Conservation (phyloP, 1,139 yeast genomes). For the Diutina scorzettiae region DNA sequence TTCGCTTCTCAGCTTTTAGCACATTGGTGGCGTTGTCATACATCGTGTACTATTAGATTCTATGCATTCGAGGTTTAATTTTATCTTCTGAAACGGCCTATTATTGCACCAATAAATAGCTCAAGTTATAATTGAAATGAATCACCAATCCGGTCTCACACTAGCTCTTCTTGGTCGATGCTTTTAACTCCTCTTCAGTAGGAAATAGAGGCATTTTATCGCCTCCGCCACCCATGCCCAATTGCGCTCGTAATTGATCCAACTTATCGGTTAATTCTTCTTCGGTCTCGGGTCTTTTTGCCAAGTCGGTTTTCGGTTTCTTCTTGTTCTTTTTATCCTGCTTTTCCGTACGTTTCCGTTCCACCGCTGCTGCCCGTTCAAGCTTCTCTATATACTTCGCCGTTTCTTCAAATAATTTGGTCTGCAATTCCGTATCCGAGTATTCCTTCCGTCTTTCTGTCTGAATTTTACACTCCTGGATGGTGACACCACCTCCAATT, state of each 20-base stretch:
- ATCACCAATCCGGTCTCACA: no score
- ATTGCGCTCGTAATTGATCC: not conserved
- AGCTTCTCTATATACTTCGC: constrained; percentile 30
- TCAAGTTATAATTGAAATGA: no score
- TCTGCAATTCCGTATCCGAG: constrained; percentile 48
- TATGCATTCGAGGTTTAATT: no score
- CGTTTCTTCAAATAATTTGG: constrained; percentile 20
- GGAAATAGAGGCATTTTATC: not conserved
- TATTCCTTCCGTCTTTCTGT: constrained; percentile 42
- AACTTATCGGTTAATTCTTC: constrained; percentile 17
- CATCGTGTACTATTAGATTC: no score
- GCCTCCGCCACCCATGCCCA: not conserved
- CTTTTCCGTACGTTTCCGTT: constrained; percentile 26
- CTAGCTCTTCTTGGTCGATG: no score
- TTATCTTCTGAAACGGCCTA: no score
- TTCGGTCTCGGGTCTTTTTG: constrained; percentile 20
- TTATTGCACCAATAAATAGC: no score
- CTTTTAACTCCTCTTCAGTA: not conserved
- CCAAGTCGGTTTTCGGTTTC: constrained; percentile 16
- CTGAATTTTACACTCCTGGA: constrained; percentile 60
- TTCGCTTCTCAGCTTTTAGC: no score
- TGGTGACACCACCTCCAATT: constrained; percentile 51
- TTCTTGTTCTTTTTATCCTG: constrained; percentile 16
- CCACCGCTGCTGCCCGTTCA: constrained; percentile 63
- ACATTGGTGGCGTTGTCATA: no score